phyloP scores from a whole-genome alignment of 2,329 filamentous ascomycete genomes.

The Fusarium sp. region DNA sequence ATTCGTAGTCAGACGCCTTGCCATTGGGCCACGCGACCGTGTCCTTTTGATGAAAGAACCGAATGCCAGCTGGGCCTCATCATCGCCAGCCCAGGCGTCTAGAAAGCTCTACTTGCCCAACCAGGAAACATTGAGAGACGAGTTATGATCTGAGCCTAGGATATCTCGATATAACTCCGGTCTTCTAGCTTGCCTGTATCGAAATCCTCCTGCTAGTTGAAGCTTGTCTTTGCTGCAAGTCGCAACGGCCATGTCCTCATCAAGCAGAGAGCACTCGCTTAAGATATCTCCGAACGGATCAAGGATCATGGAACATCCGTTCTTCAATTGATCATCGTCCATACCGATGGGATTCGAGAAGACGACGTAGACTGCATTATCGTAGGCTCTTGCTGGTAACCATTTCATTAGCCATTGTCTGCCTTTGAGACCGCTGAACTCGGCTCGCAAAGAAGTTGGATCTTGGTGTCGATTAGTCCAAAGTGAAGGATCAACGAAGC shows the following conservation, averaged over 20 bases:
- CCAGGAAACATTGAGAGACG: not conserved
- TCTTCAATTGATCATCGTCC: slow-evolving; percentile 1
- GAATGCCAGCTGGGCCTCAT: accelerated
- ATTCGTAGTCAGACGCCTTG: slow-evolving; percentile 52
- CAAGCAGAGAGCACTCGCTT: not conserved
- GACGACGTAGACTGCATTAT: not conserved
- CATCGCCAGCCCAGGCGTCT: not conserved
- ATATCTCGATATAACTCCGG: not conserved
- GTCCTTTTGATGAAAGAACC: not conserved
- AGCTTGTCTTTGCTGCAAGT: not conserved
- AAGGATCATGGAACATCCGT: not conserved
- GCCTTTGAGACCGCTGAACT: not conserved
- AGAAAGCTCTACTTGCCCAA: not conserved
- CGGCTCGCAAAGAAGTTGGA: not conserved
- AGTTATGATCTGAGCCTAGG: not conserved
- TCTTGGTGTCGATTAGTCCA: not conserved
- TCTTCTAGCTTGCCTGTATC: not conserved
- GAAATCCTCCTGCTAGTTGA: not conserved
- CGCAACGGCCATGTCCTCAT: not conserved
- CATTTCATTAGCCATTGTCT: not conserved
- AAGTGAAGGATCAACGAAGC: not conserved
- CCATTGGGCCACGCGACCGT: slow-evolving; percentile 47
- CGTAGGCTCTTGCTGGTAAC: not conserved
- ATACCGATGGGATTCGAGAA: not conserved
- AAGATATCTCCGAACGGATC: not conserved